Evolutionary conservation across 2,329 filamentous ascomycete species (phyloP).

Genomic region (Fusarium guadeloupense): DNA sequence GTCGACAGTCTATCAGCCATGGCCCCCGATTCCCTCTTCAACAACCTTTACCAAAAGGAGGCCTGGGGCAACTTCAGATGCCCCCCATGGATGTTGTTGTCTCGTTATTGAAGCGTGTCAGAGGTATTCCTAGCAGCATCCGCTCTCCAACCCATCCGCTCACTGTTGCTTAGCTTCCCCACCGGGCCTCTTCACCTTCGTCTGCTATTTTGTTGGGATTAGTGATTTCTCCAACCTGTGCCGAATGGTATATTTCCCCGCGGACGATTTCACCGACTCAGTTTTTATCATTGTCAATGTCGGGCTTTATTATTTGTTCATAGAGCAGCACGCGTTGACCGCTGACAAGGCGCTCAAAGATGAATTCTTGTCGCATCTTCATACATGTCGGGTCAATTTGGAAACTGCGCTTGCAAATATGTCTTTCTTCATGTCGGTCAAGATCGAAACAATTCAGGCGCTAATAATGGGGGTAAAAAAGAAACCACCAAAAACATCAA

Average conservation of each 20-base stretch:
- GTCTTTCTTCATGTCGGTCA: slow-evolving; percentile 65
- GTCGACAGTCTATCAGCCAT: slow-evolving; percentile 51
- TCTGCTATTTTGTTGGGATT: slow-evolving; percentile 60
- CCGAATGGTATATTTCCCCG: slow-evolving; percentile 60
- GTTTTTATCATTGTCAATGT: slow-evolving; percentile 61
- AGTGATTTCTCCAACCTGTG: slow-evolving; percentile 62
- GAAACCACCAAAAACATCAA: neutral
- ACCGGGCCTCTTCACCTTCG: slow-evolving; percentile 60
- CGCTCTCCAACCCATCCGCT: slow-evolving; percentile 1
- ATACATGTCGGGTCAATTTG: slow-evolving; percentile 58
- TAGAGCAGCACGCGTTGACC: slow-evolving; percentile 55
- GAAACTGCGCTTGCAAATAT: slow-evolving; percentile 62
- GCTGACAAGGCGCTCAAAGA: slow-evolving; percentile 45
- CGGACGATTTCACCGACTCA: slow-evolving; percentile 60
- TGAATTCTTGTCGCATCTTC: slow-evolving; percentile 51
- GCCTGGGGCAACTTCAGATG: slow-evolving; percentile 62
- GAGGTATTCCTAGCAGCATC: slow-evolving; percentile 45
- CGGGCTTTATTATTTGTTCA: slow-evolving; percentile 60
- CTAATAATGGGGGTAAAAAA: slow-evolving; percentile 65
- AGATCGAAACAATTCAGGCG: slow-evolving; percentile 64
- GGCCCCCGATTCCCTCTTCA: slow-evolving; percentile 58
- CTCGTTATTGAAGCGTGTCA: slow-evolving; percentile 58
- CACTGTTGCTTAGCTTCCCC: slow-evolving; percentile 43
- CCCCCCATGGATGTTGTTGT: slow-evolving; percentile 63
- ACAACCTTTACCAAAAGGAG: slow-evolving; percentile 56